These are phyloP conservation scores for Myxozyma melibiosi DNA, from an alignment of 805 yeast genomes.

Conservation along the genomic window DNA sequence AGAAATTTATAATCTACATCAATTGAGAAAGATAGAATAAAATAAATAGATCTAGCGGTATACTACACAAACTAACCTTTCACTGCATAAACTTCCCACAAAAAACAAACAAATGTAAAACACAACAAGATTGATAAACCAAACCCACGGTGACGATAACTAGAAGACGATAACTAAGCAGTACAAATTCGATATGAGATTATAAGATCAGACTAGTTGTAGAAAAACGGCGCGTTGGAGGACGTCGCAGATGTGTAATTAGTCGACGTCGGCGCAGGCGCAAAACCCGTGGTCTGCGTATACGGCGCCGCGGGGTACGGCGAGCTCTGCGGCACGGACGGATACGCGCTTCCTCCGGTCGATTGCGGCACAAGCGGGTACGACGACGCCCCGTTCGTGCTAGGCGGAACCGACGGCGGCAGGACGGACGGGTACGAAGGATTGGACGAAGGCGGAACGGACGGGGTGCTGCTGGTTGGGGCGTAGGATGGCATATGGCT, in stretches of 20 bases:
- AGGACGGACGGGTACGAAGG: neutral
- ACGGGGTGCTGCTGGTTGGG: neutral
- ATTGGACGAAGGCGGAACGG: neutral
- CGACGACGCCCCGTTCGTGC: neutral
- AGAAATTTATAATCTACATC: neutral
- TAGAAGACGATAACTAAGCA: neutral
- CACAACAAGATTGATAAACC: neutral
- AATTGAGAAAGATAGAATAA: no score
- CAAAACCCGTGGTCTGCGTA: conserved; percentile 11
- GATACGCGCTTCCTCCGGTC: neutral
- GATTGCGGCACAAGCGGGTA: neutral
- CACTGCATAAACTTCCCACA: neutral
- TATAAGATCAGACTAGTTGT: conserved; percentile 55
- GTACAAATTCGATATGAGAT: neutral
- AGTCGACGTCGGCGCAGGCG: conserved; percentile 10
- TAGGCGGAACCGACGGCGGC: neutral
- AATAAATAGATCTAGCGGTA: no score
- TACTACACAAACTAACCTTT: no score
- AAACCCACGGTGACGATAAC: neutral
- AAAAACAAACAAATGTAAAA: neutral
- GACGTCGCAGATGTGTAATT: conserved; percentile 12
- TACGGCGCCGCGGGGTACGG: conserved; percentile 2
- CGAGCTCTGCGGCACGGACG: neutral
- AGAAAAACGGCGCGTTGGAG: conserved; percentile 6
- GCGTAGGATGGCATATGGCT: conserved; percentile 1